Percentiles rank a stretch among this genome's conserved stretches.
phyloP scores from a whole-genome alignment of 495 filamentous ascomycete species.

The Hamigera avellanea region DNA sequence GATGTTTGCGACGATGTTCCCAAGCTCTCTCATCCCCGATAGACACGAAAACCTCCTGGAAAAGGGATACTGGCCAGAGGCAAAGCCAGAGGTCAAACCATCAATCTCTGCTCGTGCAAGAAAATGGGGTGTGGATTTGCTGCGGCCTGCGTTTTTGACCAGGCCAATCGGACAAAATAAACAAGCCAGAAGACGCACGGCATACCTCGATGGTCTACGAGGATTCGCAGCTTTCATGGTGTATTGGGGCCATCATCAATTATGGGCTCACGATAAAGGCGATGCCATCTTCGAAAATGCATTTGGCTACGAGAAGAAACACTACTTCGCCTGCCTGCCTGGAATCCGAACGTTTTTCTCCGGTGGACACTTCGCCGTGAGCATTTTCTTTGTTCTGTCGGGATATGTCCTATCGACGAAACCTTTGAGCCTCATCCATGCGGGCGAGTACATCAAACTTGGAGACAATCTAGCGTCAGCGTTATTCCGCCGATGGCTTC shows the following conservation, averaged over 20 bases:
- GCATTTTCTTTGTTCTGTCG: conserved; percentile 49
- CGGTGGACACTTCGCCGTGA: conserved; percentile 42
- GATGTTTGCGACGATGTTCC: too few relatives aligned
- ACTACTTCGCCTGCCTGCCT: conserved; percentile 28
- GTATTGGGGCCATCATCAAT: conserved; percentile 27
- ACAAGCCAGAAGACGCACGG: conserved; percentile 20
- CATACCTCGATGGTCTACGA: conserved; percentile 40
- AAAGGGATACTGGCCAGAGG: too few relatives aligned
- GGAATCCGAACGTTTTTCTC: conserved; percentile 27
- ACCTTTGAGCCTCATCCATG: conserved; percentile 36
- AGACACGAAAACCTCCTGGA: too few relatives aligned
- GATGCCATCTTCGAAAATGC: conserved; percentile 15
- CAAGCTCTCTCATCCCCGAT: too few relatives aligned
- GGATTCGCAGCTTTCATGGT: conserved; percentile 44
- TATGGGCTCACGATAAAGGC: conserved; percentile 22
- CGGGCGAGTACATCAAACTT: conserved; percentile 23
- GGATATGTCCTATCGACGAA: conserved; percentile 44
- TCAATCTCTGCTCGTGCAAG: too few relatives aligned
- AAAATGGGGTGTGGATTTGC: conserved; percentile 1
- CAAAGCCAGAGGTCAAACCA: background rate
- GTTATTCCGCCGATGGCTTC: conserved; percentile 34
- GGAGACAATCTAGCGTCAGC: conserved; percentile 27
- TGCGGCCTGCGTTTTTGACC: conserved; percentile 3
- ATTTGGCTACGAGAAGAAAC: conserved; percentile 16
- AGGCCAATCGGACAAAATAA: conserved; percentile 3